Conservation (phyloP, 495 filamentous ascomycete genomes). For the Hyaloscypha finlandica region DNA sequence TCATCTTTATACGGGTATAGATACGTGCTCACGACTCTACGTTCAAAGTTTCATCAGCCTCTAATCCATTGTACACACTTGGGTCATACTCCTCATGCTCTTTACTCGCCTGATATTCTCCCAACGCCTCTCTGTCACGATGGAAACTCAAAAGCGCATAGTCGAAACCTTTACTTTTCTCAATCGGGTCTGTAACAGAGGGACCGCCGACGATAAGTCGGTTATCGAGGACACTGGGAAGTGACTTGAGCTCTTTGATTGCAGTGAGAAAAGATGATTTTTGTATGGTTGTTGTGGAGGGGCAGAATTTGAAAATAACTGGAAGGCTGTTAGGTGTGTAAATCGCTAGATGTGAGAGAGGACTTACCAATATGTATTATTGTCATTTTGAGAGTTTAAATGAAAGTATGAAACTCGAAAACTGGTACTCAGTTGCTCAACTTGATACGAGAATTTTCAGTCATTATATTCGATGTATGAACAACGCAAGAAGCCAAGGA, state of each 20-base stretch:
- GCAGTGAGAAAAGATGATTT: conserved; percentile 44
- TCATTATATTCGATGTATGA: background rate
- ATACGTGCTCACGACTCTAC: conserved; percentile 45
- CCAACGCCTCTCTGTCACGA: conserved; percentile 41
- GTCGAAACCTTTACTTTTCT: conserved; percentile 50
- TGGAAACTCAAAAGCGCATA: conserved; percentile 50
- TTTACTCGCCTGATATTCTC: conserved; percentile 48
- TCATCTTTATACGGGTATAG: conserved; percentile 51
- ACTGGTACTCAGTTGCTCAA: background rate
- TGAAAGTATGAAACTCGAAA: background rate
- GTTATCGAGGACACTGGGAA: conserved; percentile 43
- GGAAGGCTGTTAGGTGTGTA: background rate
- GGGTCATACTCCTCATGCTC: conserved; percentile 46
- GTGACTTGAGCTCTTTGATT: conserved; percentile 44
- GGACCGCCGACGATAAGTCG: conserved; percentile 48
- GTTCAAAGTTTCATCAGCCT: too few relatives aligned
- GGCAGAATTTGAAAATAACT: conserved; percentile 51
- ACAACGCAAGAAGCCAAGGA: background rate
- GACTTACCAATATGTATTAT: conserved; percentile 8
- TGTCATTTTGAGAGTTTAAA: conserved; percentile 5
- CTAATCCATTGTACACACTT: too few relatives aligned
- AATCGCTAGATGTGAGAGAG: background rate
- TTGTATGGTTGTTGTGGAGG: conserved; percentile 37
- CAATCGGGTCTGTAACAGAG: conserved; percentile 46
- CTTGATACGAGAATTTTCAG: background rate